Evolutionary conservation across 441 rosid species (phyloP).

Genomic region (Rhodomyrtus psidioides): DNA sequence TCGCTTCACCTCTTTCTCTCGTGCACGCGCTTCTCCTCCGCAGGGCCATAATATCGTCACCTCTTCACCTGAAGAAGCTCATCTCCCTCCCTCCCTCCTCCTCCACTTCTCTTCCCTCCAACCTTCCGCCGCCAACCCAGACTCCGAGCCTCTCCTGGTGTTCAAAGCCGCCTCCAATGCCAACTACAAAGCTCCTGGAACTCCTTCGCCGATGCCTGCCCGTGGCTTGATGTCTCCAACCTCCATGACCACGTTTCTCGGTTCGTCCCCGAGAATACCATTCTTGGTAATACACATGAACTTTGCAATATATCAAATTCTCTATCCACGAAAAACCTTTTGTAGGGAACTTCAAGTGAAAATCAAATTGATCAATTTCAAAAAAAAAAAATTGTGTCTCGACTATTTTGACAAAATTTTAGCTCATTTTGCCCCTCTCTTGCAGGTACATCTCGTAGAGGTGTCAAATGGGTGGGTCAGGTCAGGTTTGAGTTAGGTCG

Average conservation of each 20-base stretch:
- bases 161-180: slow-evolving; percentile 57
- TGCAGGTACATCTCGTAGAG: too few species aligned
- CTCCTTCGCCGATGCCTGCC: slow-evolving; percentile 29
- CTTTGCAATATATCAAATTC: too few species aligned
- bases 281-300: too few species aligned
- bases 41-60: slow-evolving; percentile 37
- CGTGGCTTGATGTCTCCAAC: slow-evolving; percentile 50
- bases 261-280: slow-evolving; percentile 30
- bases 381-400: not conserved
- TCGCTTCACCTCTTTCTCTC: not conserved
- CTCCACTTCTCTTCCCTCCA: slow-evolving; percentile 11
- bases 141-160: slow-evolving; percentile 33
- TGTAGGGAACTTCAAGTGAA: not conserved
- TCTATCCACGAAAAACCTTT: not conserved
- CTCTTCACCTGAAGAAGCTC: not conserved
- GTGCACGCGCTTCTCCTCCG: not conserved
- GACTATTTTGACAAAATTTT: not conserved
- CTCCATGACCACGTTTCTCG: slow-evolving; percentile 33
- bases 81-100: not conserved
- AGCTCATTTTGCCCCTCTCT: too few species aligned
- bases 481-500: too few species aligned
- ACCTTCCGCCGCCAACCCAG: slow-evolving; percentile 32
- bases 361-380: not conserved
- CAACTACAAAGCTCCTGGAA: too few species aligned
- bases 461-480: too few species aligned